Base-by-base conservation (phyloP, 2,329 filamentous ascomycete genomes). In the Trichoderma sp. region DNA sequence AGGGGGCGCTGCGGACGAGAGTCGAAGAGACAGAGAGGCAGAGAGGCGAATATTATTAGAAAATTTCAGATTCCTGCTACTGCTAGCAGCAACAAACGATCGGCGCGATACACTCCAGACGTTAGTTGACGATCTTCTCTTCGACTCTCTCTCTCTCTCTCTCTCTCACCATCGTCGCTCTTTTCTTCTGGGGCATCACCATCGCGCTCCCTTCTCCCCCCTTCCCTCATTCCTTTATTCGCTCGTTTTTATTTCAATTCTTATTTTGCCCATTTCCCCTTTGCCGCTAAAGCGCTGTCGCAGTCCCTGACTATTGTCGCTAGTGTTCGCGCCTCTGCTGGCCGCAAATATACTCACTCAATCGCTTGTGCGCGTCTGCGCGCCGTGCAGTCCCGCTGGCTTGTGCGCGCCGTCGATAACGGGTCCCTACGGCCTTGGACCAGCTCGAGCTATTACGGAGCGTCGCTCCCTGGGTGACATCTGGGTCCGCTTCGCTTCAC, bases 401-500 rank as follows among this genome's bases (percentile, higher is more conserved):
- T 68, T 68, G 65, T 70, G 65, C 65, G 65, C 60, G 59, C 65
- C 61, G 46, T 58, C 69, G 55, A 68, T 66, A 68, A 59, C 59
- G 60, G 59, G 52, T 66, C 69, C 66, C 65, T 55, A 56, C 21
- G 24, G 51, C 51, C 56, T 49, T 37, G 51, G 58, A 52, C 30
- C 28, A 49, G n/a, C 46, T 49, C n/a, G 11, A 49, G 46, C 46
- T 49, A 43, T n/a, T 43, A 49, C 46, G 68, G 58, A 63, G 54
- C 58, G 49, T 61, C 34, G 54, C 43, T 58, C 28, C 39, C 51
- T 65, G 49, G 37, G 56, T 69, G 54, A 69, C 68, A 61, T 43
- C 59, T 68, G 69, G 69, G 18, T 65, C 69, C 59, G 66, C 60
- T 59, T 70, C 66, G 60, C 71, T 68, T 63, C 32, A 61, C 69